A percentile compares a stretch with the other conserved stretches of the same genome.
These are phyloP conservation scores for Aureobasidium namibiae DNA, from an alignment of 2,329 filamentous ascomycete genomes.

Conservation along the genomic window DNA sequence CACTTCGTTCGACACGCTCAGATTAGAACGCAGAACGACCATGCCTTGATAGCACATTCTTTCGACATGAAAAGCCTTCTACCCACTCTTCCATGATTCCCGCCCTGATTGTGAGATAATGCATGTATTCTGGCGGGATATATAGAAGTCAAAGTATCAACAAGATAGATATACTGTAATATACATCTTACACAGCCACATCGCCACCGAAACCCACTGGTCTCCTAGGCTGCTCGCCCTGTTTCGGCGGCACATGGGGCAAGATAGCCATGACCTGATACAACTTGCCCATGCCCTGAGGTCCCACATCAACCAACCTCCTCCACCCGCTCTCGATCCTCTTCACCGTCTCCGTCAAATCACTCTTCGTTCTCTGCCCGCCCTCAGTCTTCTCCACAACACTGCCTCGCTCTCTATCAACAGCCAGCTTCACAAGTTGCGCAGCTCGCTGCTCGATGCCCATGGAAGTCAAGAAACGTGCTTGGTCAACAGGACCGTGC, in stretches of 20 bases:
- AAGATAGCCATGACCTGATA: slow-evolving; percentile 92
- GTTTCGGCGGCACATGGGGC: slow-evolving; percentile 44
- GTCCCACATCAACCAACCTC: slow-evolving; percentile 73
- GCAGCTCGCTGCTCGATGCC: slow-evolving; percentile 73
- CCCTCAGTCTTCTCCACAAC: neutral
- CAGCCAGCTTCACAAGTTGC: slow-evolving; percentile 48
- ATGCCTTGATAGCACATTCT: no score
- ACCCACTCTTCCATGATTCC: neutral
- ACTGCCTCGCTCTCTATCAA: slow-evolving; percentile 25
- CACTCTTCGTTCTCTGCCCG: slow-evolving; percentile 25
- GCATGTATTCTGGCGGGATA: neutral
- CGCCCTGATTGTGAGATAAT: neutral
- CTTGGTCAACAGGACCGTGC: slow-evolving; percentile 85
- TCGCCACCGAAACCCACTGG: slow-evolving; percentile 89
- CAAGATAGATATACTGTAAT: neutral
- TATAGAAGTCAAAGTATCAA: neutral
- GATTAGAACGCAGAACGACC: no score
- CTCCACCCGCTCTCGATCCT: slow-evolving; percentile 68
- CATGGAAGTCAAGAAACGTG: slow-evolving; percentile 67
- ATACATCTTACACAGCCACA: slow-evolving; percentile 17
- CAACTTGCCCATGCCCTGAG: slow-evolving; percentile 82
- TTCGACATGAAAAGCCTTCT: neutral
- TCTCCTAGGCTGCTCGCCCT: slow-evolving; percentile 59
- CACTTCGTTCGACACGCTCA: no score
- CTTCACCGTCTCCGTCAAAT: slow-evolving; percentile 42